Conservation (phyloP, 257 asterid genomes). For the Ilex aquifolium region DNA sequence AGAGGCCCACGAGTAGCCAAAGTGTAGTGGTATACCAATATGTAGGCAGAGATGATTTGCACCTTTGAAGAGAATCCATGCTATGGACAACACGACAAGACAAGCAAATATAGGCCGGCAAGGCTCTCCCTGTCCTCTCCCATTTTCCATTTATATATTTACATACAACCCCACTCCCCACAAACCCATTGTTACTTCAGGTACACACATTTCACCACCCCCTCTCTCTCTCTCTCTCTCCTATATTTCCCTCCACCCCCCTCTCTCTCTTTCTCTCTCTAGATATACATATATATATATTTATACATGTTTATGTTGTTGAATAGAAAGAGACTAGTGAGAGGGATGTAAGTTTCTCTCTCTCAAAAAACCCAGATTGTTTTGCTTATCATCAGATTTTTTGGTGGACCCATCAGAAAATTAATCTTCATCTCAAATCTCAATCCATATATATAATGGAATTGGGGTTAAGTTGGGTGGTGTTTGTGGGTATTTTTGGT, state of each 20-base stretch:
- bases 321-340: conserved; percentile 14
- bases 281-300: neutral
- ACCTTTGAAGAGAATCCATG: conserved; percentile 8
- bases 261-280: neutral
- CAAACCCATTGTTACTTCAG: neutral
- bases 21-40: neutral
- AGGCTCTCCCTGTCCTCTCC: conserved; percentile 5
- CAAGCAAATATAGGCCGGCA: conserved; percentile 22
- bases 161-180: neutral
- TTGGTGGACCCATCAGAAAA: no score
- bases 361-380: no score
- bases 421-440: no score
- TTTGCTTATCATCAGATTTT: no score
- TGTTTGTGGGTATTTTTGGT: neutral
- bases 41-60: neutral
- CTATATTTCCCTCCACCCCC: neutral
- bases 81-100: conserved; percentile 15
- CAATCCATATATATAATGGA: neutral
- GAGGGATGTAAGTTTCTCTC: neutral
- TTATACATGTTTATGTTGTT: neutral
- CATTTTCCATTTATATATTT: neutral
- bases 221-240: neutral
- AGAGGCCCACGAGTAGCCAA: neutral
- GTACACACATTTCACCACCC: neutral
- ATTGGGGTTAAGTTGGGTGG: neutral